Evolutionary conservation across 495 filamentous ascomycete genomes (phyloP).

Genomic region (Gamarada debralockiae): DNA sequence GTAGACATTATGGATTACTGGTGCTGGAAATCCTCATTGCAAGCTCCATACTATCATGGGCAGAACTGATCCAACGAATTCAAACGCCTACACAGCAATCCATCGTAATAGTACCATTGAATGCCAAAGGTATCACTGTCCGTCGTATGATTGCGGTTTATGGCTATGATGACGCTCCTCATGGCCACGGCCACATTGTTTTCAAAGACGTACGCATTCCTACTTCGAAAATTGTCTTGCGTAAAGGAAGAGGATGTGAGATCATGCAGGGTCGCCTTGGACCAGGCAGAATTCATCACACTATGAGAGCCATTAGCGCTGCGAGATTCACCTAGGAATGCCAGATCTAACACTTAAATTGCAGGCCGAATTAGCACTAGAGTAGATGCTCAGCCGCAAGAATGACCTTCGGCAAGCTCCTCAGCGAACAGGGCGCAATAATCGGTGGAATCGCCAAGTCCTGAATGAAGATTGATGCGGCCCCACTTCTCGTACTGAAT

Average conservation of each 20-base stretch:
- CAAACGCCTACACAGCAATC: slow-evolving; percentile 34
- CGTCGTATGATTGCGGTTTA: slow-evolving; percentile 36
- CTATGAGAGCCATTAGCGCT: slow-evolving; percentile 34
- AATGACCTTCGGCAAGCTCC: slow-evolving; percentile 34
- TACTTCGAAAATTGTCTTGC: slow-evolving; percentile 34
- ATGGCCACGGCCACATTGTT: slow-evolving; percentile 37
- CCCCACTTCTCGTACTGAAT: slow-evolving; percentile 34
- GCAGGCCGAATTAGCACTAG: slow-evolving; percentile 34
- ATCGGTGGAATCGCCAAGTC: slow-evolving; percentile 36
- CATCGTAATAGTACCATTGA: slow-evolving; percentile 32
- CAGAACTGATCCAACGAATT: slow-evolving; percentile 33
- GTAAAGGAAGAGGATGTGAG: slow-evolving; percentile 38
- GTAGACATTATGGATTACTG: slow-evolving; percentile 36
- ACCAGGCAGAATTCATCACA: slow-evolving; percentile 38
- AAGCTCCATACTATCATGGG: slow-evolving; percentile 39
- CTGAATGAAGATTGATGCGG: slow-evolving; percentile 32
- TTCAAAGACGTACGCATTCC: slow-evolving; percentile 36
- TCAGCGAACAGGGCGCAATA: slow-evolving; percentile 37
- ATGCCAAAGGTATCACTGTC: slow-evolving; percentile 30
- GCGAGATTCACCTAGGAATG: too few relatives aligned
- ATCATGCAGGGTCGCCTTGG: slow-evolving; percentile 38
- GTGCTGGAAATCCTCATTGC: slow-evolving; percentile 30
- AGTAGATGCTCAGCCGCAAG: slow-evolving; percentile 34
- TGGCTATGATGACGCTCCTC: slow-evolving; percentile 37
- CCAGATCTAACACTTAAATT: not conserved